Evolutionary conservation across 2,329 filamentous ascomycete genomes (phyloP), one percentile per base, ranked within the genome.

Genomic region (Fusarium sp.): DNA sequence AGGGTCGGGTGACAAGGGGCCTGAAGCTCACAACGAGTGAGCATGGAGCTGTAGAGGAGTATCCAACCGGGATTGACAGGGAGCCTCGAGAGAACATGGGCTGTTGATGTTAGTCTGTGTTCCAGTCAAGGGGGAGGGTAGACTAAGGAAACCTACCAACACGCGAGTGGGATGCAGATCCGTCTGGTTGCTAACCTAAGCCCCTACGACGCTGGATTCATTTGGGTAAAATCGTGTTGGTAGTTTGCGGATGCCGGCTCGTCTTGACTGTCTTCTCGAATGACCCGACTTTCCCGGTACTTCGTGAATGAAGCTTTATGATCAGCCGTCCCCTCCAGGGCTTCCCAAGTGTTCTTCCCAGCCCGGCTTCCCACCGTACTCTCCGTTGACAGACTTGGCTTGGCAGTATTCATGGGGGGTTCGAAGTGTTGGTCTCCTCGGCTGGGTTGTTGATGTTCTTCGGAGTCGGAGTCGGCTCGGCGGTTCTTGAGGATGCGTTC

Each of bases 391-490:
- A 27, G 43, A 7, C 43, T 27, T 27, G 43, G 43, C 8, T 48
- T 48, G 22, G 14, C 2, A 3, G 16, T 27, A 27, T 11, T 22
- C 5, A 22, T 48, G 14, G 43, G 22, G 8, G 2, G 8, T 27
- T 48, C 22, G 43, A 16, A 16, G 7, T 48, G 1, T 16, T 27
- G 14, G 2, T 1, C 43, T 48, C 24, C 22, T 18, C 14, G 43
- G 5, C 3, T 22, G 2, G 5, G 20, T 24, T 24, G 4, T 16
- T 1, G 43, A 0, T 48, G 7, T 3, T 18, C 9, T 48, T 6
- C 1, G 2, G 5, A 16, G 22, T 11, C 2, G 43, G 3, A 1
- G 7, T 27, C 22, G 3, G 2, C 14, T 48, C 10, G 5, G 22
- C 13, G 22, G 3, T 48, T 24, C 22, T 4, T 13, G 1, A 7